Percentiles rank a stretch among this genome's conserved stretches.
Evolutionary conservation across 805 yeast genomes (phyloP).

Genomic region (Myxozyma mucilagina): DNA sequence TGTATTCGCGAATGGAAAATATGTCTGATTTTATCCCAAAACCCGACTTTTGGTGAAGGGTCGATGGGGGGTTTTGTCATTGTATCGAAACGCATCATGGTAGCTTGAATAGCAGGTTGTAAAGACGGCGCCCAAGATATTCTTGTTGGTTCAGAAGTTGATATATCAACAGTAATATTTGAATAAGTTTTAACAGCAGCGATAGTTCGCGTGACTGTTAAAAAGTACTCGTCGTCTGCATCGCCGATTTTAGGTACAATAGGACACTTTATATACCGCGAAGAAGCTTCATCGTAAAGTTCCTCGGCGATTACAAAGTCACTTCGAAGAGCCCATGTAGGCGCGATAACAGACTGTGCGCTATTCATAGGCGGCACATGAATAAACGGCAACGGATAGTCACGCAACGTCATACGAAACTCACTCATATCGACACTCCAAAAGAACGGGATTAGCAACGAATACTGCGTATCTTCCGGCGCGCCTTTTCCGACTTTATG

Average conservation of each 20-base stretch:
- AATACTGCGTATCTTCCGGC: conserved; percentile 68
- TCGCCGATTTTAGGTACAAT: conserved; percentile 48
- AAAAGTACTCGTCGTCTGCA: conserved; percentile 44
- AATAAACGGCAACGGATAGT: conserved; percentile 81
- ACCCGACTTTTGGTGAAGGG: conserved; percentile 79
- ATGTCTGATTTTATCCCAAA: conserved; percentile 87
- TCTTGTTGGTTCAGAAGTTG: conserved; percentile 58
- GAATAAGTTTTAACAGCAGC: conserved; percentile 73
- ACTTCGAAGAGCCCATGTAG: conserved; percentile 52
- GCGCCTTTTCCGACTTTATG: conserved; percentile 78
- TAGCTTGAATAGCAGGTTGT: conserved; percentile 79
- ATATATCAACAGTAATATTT: conserved; percentile 56
- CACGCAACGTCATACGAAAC: conserved; percentile 69
- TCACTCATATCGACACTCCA: conserved; percentile 60
- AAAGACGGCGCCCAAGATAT: conserved; percentile 84
- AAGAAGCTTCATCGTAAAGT: conserved; percentile 52
- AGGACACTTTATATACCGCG: conserved; percentile 64
- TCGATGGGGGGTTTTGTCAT: conserved; percentile 90
- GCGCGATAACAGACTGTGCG: conserved; percentile 37
- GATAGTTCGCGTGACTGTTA: conserved; percentile 72
- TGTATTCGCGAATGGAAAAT: conserved; percentile 70
- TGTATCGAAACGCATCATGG: conserved; percentile 73
- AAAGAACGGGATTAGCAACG: conserved; percentile 65
- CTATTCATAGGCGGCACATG: conserved; percentile 60
- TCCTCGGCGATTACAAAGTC: conserved; percentile 70